These are phyloP conservation scores for Hordeum pubiflorum DNA, from an alignment of 202 grass and related monocot genomes.

Conservation along the genomic window DNA sequence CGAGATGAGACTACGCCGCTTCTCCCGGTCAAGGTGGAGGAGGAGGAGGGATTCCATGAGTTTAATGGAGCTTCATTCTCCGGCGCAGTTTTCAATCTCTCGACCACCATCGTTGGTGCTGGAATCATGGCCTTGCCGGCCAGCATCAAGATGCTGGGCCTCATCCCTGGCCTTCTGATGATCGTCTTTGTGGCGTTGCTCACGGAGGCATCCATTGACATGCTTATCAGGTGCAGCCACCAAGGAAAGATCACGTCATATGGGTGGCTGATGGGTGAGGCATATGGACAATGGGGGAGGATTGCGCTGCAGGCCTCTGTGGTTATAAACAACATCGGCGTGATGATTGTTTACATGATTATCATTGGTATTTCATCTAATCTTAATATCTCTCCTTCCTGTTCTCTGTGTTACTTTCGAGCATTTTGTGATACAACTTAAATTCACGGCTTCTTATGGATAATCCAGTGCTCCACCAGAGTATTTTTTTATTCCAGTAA, in stretches of 20 bases:
- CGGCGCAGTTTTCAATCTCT: slow-evolving; percentile 84
- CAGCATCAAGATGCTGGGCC: slow-evolving; percentile 80
- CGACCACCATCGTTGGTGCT: slow-evolving; percentile 79
- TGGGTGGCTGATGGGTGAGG: slow-evolving; percentile 77
- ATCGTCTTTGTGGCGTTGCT: slow-evolving; percentile 77
- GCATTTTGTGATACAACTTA: background rate
- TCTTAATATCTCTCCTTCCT: background rate
- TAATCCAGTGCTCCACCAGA: background rate
- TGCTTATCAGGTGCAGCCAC: slow-evolving; percentile 67
- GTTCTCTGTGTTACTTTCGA: background rate
- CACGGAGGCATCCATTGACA: slow-evolving; percentile 73
- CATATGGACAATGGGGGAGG: slow-evolving; percentile 54
- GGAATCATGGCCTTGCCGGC: slow-evolving; percentile 94
- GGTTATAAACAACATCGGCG: slow-evolving; percentile 69
- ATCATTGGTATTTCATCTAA: slow-evolving; percentile 62
- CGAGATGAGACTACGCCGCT: slow-evolving; percentile 50
- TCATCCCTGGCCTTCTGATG: slow-evolving; percentile 72
- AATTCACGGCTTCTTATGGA: background rate
- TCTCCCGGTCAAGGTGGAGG: slow-evolving; percentile 45
- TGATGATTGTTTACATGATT: slow-evolving; percentile 95
- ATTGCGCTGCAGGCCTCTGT: slow-evolving; percentile 64
- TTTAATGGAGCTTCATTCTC: slow-evolving; percentile 67
- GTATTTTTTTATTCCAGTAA: background rate
- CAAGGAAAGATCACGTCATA: slow-evolving; percentile 66
- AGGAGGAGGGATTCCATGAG: slow-evolving; percentile 50